Evolutionary conservation across 768 basidiomycete species (phyloP), one percentile per base, ranked within the genome.

Genomic region (Candolleomyces aberdarensis): DNA sequence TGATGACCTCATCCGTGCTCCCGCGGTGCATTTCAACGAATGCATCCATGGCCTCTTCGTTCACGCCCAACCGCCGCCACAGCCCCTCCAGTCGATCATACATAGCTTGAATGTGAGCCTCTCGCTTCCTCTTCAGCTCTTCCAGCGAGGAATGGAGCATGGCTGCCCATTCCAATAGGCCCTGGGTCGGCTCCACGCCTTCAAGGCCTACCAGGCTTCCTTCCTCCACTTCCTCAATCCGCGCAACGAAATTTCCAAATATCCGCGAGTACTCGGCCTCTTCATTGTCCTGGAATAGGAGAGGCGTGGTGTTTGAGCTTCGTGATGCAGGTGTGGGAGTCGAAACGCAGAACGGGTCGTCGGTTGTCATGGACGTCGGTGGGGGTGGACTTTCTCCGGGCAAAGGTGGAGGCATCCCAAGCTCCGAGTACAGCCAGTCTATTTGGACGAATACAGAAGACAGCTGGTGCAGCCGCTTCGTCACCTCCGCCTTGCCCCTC

Each of bases 1-100:
- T 79, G 26, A 98, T 83, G 1, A 85, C 86, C 19, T 83, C 85
- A 36, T 89, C 86, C 1, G 91, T 92, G 66, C 87, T 89, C 3
- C 96, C 96, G 31, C 91, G 80, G 70, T 96, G 81, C 15, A 79
- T 80, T 61, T 98, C 94, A 0, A 98, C 90, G 68, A 99, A 99
- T n/a, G 82, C 85, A 66, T 98, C 94, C 85, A 95, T 94, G 49
- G 88, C 89, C 0, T 73, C 75, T 52, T 95, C 91, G 0, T 81
- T 72, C 5, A 96, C 86, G 14, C 93, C 95, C 61, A 98, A 80
- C 59, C 95, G 77, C 61, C 82, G 82, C 96, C 96, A 99, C 3
- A 98, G 81, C 0, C 86, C 86, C 70, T 96, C 96, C 1, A 99
- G 82, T 64, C 94, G 87, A 72, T 98, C 94, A 69, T 95, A 99